Evolutionary conservation across 768 basidiomycete genomes (phyloP), one percentile per base, ranked within the genome.

Genomic region (Leccinum ochraceum): DNA sequence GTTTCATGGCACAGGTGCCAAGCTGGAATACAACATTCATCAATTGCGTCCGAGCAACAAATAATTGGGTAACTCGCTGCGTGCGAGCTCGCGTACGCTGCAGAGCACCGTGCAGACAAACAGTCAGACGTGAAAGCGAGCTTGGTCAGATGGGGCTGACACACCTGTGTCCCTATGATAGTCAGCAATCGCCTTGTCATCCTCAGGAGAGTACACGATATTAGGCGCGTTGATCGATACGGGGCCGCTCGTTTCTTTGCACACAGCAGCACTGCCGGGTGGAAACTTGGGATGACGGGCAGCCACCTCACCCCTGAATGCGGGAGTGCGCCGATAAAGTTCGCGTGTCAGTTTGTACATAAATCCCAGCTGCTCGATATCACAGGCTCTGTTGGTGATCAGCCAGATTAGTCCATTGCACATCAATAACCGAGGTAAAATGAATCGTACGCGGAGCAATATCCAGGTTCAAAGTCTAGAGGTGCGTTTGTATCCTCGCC

Each of bases 1-100:
- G 2, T 22, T 87, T 87, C 88, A 89, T 89, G 1, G 87, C 80
- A 58, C 86, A 88, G 0, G 87, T 89, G 34, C 87, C 52, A 20
- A 53, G 52, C 52, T 53, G 22, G 52, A 53, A 16, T 16, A 50
- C 16, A 14, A 3, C 7, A 24, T 50, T 8, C 24, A 26, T 50
- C 7, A 16, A 50, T 16, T 16, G 20, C 6, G 13, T 50, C 13
- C 7, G 22, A 50, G 11, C 1, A 24, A 24, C 9, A 48, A 48
- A 3, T 6, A 14, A 42, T 42, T 9, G 17, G 39, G 7, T 10
- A 46, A 13, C 44, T 46, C n/a, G 26, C 48, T 24, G 20, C 22
- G 7, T 50, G 48, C 48, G 20, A 50, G 48, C 9, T 50, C 24
- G 48, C 14, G 24, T 3, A 14, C 5, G 16, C 44, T 46, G 10